Conservation (phyloP, 2,329 filamentous ascomycete species). For the Hirsutella thompsonii region DNA sequence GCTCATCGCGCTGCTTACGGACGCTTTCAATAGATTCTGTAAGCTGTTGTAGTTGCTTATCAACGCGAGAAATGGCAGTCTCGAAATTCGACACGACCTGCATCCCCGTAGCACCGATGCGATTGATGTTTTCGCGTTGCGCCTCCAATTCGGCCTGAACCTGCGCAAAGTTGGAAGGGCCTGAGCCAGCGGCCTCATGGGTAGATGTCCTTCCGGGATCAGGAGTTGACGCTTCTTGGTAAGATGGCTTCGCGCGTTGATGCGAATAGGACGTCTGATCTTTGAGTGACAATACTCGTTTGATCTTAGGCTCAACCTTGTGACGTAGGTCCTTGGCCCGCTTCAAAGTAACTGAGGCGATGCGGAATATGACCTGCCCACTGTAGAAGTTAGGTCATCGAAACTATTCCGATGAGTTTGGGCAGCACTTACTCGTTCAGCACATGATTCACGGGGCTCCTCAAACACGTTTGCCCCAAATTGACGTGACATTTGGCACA, state of each 20-base stretch:
- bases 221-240: background rate
- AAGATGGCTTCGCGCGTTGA: background rate
- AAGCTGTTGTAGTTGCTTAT: conserved; percentile 19
- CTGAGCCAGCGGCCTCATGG: background rate
- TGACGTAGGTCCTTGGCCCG: conserved; percentile 8
- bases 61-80: conserved; percentile 18
- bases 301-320: conserved; percentile 17
- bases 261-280: background rate
- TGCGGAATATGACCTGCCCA: conserved; percentile 21
- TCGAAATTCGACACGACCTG: conserved; percentile 24
- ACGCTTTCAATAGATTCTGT: conserved; percentile 15
- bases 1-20: conserved; percentile 10
- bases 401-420: background rate
- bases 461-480: conserved; percentile 22
- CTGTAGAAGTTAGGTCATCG: conserved; percentile 11
- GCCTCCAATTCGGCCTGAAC: conserved; percentile 19
- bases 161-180: conserved; percentile 11
- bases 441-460: conserved; percentile 21
- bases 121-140: conserved; percentile 21
- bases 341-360: conserved; percentile 14
- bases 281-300: conserved; percentile 17
- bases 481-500: conserved; percentile 18
- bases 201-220: background rate
- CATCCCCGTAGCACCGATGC: conserved; percentile 22
- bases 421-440: conserved; percentile 18